Evolutionary conservation across 371 early-diverging fungal species (phyloP).

Genomic region (Apophysomyces sp.): DNA sequence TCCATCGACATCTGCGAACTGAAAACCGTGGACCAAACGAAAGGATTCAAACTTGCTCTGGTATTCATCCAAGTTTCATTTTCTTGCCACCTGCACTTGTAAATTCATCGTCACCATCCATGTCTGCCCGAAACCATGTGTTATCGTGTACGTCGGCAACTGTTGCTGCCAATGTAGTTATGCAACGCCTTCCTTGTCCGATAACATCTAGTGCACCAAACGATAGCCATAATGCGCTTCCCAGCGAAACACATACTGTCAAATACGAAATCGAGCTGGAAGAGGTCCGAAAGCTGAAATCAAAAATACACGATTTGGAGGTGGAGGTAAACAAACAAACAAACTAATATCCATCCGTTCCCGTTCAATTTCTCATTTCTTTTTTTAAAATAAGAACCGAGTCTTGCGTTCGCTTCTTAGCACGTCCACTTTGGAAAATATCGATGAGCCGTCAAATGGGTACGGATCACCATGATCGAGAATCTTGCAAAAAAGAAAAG

Average conservation of each 20-base stretch:
- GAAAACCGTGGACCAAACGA: conserved; percentile 40
- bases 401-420: neutral
- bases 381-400: neutral
- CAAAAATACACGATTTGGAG: conserved; percentile 29
- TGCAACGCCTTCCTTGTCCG: neutral
- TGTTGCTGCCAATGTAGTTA: neutral
- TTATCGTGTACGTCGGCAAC: neutral
- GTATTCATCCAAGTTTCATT: neutral
- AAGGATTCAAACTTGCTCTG: neutral
- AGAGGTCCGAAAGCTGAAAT: conserved; percentile 10
- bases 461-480: neutral
- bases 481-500: neutral
- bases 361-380: neutral
- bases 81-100: neutral
- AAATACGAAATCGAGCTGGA: neutral
- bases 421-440: neutral
- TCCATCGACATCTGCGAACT: conserved; percentile 67
- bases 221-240: neutral
- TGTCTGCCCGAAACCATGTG: neutral
- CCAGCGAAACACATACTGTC: conserved; percentile 6
- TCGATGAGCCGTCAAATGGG: neutral
- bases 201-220: neutral
- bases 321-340: conserved; percentile 21
- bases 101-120: neutral
- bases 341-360: neutral